These are phyloP conservation scores for Neofusicoccum laricinum DNA, from an alignment of 2,329 filamentous ascomycete species.

Conservation along the genomic window DNA sequence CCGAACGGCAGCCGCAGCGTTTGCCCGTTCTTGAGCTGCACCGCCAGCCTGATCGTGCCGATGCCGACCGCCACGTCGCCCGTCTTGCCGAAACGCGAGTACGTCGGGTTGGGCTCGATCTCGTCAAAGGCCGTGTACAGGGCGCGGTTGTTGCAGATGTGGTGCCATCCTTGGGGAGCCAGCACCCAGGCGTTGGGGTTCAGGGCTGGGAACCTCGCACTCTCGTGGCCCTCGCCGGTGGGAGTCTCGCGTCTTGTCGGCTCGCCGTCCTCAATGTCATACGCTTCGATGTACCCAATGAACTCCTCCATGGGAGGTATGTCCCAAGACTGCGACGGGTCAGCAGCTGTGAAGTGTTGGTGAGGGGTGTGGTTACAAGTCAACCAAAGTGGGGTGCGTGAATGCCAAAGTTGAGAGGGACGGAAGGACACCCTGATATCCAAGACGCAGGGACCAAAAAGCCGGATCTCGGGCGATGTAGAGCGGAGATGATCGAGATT, in stretches of 20 bases:
- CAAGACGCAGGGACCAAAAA: background rate
- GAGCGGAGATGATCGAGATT: background rate
- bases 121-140: background rate
- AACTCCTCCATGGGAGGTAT: constrained; percentile 6
- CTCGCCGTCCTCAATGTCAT: constrained; percentile 4
- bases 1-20: constrained; percentile 3
- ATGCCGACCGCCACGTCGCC: constrained; percentile 1
- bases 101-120: constrained; percentile 1
- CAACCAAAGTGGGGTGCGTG: background rate
- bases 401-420: background rate
- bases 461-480: background rate
- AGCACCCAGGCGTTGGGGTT: constrained; percentile 5
- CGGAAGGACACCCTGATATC: background rate
- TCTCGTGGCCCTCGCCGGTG: background rate
- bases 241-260: background rate
- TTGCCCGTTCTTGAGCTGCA: background rate
- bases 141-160: constrained; percentile 12
- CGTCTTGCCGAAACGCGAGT: background rate
- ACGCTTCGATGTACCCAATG: constrained; percentile 6
- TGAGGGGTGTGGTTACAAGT: background rate
- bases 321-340: background rate
- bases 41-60: background rate
- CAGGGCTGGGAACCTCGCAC: background rate
- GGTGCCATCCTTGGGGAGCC: constrained; percentile 11
- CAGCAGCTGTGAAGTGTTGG: background rate